Percentiles rank a stretch among this genome's conserved stretches.
Evolutionary conservation across 2,329 filamentous ascomycete species (phyloP).

Genomic region (Tolypocladium capitatum): DNA sequence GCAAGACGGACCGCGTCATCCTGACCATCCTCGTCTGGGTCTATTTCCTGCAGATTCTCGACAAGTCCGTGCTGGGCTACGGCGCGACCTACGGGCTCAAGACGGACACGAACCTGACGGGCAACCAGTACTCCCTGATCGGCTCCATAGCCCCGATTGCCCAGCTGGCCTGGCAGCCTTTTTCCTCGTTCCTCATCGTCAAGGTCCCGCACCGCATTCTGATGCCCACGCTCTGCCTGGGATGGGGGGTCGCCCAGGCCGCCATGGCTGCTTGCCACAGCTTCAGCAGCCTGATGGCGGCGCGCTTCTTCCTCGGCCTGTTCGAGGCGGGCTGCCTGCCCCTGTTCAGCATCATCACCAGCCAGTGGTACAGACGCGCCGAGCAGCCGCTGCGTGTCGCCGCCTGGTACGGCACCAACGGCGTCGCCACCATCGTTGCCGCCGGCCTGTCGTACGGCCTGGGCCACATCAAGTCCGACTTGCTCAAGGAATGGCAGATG

Average conservation of each 20-base stretch:
- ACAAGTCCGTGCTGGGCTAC: conserved; percentile 44
- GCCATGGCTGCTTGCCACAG: conserved; percentile 32
- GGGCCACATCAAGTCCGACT: conserved; percentile 31
- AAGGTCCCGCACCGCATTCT: conserved; percentile 45
- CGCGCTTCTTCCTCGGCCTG: conserved; percentile 34
- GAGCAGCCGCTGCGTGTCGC: conserved; percentile 52
- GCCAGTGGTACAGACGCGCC: conserved; percentile 31
- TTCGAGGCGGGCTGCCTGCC: conserved; percentile 40
- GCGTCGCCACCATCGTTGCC: conserved; percentile 42
- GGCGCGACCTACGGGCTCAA: conserved; percentile 42
- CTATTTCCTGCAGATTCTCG: conserved; percentile 46
- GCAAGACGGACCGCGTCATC: conserved; percentile 48
- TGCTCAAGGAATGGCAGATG: conserved; percentile 12
- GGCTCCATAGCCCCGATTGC: conserved; percentile 45
- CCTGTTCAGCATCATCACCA: conserved; percentile 31
- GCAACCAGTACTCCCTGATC: conserved; percentile 42
- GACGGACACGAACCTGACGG: conserved; percentile 33
- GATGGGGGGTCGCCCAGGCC: conserved; percentile 30
- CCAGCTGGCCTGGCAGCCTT: conserved; percentile 47
- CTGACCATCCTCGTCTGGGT: conserved; percentile 41
- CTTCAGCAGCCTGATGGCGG: conserved; percentile 33
- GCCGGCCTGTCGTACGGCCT: conserved; percentile 43
- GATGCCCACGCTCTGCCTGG: conserved; percentile 35
- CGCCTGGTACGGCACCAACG: conserved; percentile 54
- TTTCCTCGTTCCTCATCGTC: conserved; percentile 46